A percentile compares a stretch with the other conserved stretches of the same genome.
Conservation (phyloP, 805 yeast genomes). For the Ogataea angusta region DNA sequence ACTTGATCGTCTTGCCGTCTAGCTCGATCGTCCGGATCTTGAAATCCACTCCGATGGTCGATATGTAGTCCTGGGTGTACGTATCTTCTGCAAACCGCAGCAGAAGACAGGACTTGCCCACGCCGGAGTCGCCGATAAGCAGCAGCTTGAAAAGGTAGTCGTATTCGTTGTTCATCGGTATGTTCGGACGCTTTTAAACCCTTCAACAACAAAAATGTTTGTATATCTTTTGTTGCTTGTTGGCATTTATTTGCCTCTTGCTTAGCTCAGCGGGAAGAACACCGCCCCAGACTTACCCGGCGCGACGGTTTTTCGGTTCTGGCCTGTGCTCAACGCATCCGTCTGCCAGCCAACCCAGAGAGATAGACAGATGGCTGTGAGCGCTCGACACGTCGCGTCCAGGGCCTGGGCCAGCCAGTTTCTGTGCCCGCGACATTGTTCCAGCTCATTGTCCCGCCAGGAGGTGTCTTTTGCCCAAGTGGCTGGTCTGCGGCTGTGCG, state of each 20-base stretch:
- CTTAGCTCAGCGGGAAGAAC: constrained; percentile 2
- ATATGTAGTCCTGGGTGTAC: constrained; percentile 93
- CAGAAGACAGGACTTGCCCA: constrained; percentile 93
- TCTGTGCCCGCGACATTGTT: constrained; percentile 1
- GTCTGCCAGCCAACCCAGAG: not conserved
- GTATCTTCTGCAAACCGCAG: constrained; percentile 97
- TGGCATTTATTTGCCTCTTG: constrained; percentile 13
- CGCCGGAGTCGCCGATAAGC: constrained; percentile 98
- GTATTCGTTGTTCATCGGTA: constrained; percentile 84
- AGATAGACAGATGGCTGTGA: constrained; percentile 1
- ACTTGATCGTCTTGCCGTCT: constrained; percentile 94
- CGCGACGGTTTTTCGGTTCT: not conserved
- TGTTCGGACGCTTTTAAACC: not conserved
- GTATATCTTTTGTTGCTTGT: constrained; percentile 11
- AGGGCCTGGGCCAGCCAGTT: not conserved
- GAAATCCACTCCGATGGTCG: constrained; percentile 98
- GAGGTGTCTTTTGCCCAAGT: not conserved
- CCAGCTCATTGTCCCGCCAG: not conserved
- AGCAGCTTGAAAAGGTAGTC: constrained; percentile 93
- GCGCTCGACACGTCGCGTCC: not conserved
- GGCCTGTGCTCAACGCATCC: not conserved
- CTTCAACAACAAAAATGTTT: constrained; percentile 4
- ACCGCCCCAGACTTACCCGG: constrained; percentile 1
- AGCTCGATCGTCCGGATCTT: constrained; percentile 84
- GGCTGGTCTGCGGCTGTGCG: constrained; percentile 13